Base-by-base conservation (phyloP, 768 basidiomycete species). In the Russula earlei region DNA sequence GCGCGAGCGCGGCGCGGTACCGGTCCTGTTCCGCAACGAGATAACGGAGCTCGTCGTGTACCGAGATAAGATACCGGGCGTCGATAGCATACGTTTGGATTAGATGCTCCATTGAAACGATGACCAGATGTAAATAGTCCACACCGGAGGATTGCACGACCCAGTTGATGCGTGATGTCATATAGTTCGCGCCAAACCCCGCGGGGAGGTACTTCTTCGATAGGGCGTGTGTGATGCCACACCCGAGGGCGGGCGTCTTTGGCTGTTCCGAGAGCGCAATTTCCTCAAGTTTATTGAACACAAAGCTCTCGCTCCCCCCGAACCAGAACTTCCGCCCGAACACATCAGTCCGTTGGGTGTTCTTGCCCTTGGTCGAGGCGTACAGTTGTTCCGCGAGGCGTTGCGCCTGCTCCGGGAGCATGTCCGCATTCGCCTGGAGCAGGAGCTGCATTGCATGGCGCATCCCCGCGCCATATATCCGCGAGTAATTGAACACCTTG, bases 131-230 rank as follows among this genome's bases (percentile, higher is more conserved):
- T 9, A 98, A 84, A 67, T 99, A 98, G 69, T 98, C 96, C 41
- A 98, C 95, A 4, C 95, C 96, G 0, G 93, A 96, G 4, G 94
- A 97, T 65, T 98, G 96, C 6, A 98, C 96, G 47, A 94, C 96
- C 96, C 96, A 98, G 66, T 99, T 99, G 73, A 98, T 94, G 41
- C 96, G 82, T 6, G 92, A 96, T 0, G 96, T 87, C 78, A 98
- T 85, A 68, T 90, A 98, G 61, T 94, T 90, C 0, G 84, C 70
- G 12, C 88, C 90, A 58, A 91, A 90, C 55, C 78, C 80, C 33
- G 81, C 80, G 0, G 87, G 87, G 2, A 99, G 79, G 66, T 91
- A 85, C 59, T 87, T 84, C 70, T 90, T 94, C 27, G 87, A 86
- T n/a, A 99, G 76, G 0, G 95, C 95, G 48, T 87, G 80, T 1